These are phyloP conservation scores for Boletus vermiculosoides DNA, from an alignment of 768 basidiomycete species.

Conservation along the genomic window DNA sequence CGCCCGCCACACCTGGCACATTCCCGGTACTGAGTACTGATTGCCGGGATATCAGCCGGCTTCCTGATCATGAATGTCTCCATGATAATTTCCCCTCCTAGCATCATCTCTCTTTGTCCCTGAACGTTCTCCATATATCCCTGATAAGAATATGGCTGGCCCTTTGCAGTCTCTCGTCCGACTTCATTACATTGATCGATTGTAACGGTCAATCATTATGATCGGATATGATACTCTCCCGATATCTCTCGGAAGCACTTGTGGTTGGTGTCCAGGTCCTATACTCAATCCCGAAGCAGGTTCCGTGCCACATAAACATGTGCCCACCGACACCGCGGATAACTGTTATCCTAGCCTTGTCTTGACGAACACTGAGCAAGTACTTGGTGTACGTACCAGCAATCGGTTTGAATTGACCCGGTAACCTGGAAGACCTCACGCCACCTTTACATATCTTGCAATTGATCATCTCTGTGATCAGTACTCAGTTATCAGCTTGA, in stretches of 20 bases:
- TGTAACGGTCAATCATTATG: constrained; percentile 1
- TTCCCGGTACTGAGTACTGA: too few relatives aligned
- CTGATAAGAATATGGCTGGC: not conserved
- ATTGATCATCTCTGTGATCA: constrained; percentile 11
- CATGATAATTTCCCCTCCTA: not conserved
- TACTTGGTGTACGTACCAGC: not conserved
- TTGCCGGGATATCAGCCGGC: not conserved
- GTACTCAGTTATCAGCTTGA: not conserved
- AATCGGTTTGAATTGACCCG: not conserved
- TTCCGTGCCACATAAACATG: constrained; percentile 2
- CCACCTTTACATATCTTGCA: constrained; percentile 12
- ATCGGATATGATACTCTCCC: not conserved
- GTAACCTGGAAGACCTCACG: constrained; percentile 7
- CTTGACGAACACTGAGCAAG: not conserved
- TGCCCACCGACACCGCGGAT: constrained; percentile 6
- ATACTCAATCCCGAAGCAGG: too few relatives aligned
- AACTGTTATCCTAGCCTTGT: constrained; percentile 16
- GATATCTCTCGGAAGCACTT: not conserved
- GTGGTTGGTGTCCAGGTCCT: not conserved
- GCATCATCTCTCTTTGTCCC: not conserved
- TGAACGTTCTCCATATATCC: not conserved
- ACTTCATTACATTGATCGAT: not conserved
- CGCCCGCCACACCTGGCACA: not conserved
- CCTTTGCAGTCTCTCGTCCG: not conserved
- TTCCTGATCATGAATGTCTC: not conserved